Conservation (phyloP, 441 rosid species). For the Eutrema salsugineum region DNA sequence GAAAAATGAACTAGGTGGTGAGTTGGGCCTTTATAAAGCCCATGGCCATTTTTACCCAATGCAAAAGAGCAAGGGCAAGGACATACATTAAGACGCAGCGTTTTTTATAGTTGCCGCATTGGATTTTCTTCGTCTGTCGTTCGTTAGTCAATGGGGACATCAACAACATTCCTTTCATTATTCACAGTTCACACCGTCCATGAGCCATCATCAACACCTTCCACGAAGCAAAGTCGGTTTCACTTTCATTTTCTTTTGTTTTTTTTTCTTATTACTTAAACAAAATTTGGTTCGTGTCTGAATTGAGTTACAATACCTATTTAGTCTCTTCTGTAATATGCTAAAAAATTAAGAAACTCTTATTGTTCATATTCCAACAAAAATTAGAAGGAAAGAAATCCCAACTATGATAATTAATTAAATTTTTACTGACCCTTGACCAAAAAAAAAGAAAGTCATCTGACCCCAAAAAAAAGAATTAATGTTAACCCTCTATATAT, state of each 20-base stretch:
- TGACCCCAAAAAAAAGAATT: neutral
- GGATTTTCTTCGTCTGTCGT: neutral
- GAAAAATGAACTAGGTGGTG: neutral
- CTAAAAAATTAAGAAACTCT: neutral
- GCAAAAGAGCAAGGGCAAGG: neutral
- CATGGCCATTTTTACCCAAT: neutral
- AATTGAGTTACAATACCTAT: neutral
- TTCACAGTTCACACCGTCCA: no score
- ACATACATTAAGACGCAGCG: conserved; percentile 1
- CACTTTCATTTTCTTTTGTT: neutral
- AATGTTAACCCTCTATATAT: neutral
- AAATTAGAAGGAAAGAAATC: conserved; percentile 4
- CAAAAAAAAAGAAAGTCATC: neutral
- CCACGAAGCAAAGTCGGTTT: neutral
- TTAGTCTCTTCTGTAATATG: neutral
- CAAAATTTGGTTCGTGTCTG: neutral
- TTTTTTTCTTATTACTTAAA: neutral
- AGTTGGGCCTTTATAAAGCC: neutral
- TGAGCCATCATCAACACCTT: neutral
- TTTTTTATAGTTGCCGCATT: conserved; percentile 4
- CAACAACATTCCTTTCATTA: neutral
- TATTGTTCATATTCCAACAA: neutral
- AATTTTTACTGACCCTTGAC: neutral
- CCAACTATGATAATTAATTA: neutral
- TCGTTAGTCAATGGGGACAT: neutral